These are phyloP conservation scores for Neurospora sp. DNA, from an alignment of 495 filamentous ascomycete species.

Conservation along the genomic window DNA sequence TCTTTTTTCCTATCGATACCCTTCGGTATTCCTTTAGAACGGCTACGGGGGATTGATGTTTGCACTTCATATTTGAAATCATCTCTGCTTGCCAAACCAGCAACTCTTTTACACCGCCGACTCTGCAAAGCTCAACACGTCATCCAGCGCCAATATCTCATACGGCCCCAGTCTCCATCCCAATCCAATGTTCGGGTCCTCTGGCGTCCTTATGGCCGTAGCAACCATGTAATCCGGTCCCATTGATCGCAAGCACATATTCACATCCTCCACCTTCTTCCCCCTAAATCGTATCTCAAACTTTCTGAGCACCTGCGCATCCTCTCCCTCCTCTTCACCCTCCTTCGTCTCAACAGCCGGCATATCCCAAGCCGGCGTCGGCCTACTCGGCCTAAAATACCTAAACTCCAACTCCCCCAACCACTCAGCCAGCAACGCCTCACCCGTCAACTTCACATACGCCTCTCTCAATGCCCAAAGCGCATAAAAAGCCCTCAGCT, in stretches of 20 bases:
- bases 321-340: conserved; percentile 10
- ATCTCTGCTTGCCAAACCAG: not conserved
- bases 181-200: conserved; percentile 21
- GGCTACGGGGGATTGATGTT: not conserved
- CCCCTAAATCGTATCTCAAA: conserved; percentile 31
- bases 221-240: conserved; percentile 38
- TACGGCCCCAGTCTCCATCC: conserved; percentile 30
- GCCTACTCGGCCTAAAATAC: conserved; percentile 23
- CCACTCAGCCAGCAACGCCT: conserved; percentile 76
- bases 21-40: not conserved
- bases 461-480: conserved; percentile 86
- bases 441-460: conserved; percentile 89
- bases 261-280: conserved; percentile 30
- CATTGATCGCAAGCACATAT: conserved; percentile 30
- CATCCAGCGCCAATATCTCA: conserved; percentile 25
- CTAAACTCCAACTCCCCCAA: conserved; percentile 44
- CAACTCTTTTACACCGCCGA: not conserved
- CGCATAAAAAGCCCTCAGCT: conserved; percentile 70
- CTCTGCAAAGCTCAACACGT: conserved; percentile 30
- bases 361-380: conserved; percentile 11
- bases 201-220: conserved; percentile 33
- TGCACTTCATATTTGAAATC: not conserved
- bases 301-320: conserved; percentile 16
- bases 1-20: no score
- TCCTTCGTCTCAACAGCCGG: conserved; percentile 4